Evolutionary conservation across 495 filamentous ascomycete species (phyloP).

Genomic region (Xylaria palmicola): DNA sequence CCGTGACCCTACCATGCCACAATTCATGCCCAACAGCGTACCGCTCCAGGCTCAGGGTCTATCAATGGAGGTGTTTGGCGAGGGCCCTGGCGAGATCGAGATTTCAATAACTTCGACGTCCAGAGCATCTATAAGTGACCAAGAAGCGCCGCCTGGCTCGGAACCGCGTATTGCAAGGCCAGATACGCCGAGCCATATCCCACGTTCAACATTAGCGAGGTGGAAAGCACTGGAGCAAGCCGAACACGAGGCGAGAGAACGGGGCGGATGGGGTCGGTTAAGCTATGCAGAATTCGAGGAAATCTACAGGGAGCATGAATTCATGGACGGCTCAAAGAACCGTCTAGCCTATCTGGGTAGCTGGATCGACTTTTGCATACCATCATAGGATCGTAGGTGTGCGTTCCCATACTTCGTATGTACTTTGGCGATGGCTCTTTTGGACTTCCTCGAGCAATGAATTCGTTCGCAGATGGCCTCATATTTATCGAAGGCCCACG

Average conservation of each 20-base stretch:
- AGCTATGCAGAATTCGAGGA: slow-evolving; percentile 70
- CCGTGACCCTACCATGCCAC: slow-evolving; percentile 69
- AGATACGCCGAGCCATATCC: slow-evolving; percentile 18
- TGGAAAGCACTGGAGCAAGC: slow-evolving; percentile 61
- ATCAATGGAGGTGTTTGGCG: slow-evolving; percentile 18
- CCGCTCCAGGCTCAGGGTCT: slow-evolving; percentile 12
- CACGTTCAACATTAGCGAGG: slow-evolving; percentile 37
- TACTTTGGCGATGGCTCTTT: no score
- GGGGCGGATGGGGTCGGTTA: slow-evolving; percentile 72
- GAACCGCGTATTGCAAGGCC: slow-evolving; percentile 10
- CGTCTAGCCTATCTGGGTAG: slow-evolving; percentile 72
- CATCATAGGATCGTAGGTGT: slow-evolving; percentile 32
- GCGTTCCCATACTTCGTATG: no score
- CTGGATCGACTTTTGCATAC: slow-evolving; percentile 80
- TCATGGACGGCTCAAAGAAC: slow-evolving; percentile 53
- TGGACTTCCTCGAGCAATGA: no score
- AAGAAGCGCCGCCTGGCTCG: neutral
- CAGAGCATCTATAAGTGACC: neutral
- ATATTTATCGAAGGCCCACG: no score
- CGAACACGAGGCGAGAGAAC: slow-evolving; percentile 61
- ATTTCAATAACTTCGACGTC: slow-evolving; percentile 36
- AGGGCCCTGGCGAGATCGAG: slow-evolving; percentile 22
- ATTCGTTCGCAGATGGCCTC: no score
- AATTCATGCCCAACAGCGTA: slow-evolving; percentile 58
- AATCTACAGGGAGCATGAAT: slow-evolving; percentile 58